A percentile compares a stretch with the other conserved stretches of the same genome.
Conservation (phyloP, 108 stramenopile species). For the Cyclotella cryptica region DNA sequence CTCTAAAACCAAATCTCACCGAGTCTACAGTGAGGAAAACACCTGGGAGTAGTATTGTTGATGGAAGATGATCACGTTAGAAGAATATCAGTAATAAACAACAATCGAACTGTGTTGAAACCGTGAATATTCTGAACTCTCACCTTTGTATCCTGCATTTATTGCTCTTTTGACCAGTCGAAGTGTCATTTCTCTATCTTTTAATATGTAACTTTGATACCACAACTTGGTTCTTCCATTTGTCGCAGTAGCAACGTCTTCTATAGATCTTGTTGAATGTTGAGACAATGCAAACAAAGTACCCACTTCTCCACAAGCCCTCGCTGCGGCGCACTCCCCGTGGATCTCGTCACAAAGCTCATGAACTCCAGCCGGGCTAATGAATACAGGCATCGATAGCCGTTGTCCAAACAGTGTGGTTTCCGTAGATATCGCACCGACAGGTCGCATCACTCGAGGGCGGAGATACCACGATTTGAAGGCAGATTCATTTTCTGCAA, state of each 20-base stretch:
- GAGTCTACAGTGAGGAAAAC: constrained; percentile 87
- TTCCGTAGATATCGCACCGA: constrained; percentile 57
- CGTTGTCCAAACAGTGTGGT: constrained; percentile 57
- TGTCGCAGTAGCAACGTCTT: constrained; percentile 67
- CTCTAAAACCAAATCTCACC: constrained; percentile 86
- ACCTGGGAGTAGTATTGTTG: constrained; percentile 20
- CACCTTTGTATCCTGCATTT: constrained; percentile 67
- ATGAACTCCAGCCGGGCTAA: constrained; percentile 82
- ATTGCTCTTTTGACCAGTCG: constrained; percentile 69
- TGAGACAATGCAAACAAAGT: constrained; percentile 76
- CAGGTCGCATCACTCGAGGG: constrained; percentile 77
- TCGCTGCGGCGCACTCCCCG: constrained; percentile 81
- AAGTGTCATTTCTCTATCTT: constrained; percentile 67
- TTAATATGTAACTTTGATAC: constrained; percentile 84
- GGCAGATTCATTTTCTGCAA: constrained; percentile 60
- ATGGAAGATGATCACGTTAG: background rate
- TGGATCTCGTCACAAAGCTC: constrained; percentile 61
- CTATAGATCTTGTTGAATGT: constrained; percentile 82
- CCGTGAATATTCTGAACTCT: background rate
- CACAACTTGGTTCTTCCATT: constrained; percentile 50
- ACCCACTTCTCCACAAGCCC: constrained; percentile 56
- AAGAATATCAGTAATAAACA: background rate
- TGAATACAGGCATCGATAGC: constrained; percentile 74
- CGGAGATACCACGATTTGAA: constrained; percentile 75
- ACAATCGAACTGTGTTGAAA: background rate